Percentiles rank a stretch among this genome's conserved stretches.
Conservation (phyloP, 2,329 filamentous ascomycete genomes). For the Talaromyces funiculosus region DNA sequence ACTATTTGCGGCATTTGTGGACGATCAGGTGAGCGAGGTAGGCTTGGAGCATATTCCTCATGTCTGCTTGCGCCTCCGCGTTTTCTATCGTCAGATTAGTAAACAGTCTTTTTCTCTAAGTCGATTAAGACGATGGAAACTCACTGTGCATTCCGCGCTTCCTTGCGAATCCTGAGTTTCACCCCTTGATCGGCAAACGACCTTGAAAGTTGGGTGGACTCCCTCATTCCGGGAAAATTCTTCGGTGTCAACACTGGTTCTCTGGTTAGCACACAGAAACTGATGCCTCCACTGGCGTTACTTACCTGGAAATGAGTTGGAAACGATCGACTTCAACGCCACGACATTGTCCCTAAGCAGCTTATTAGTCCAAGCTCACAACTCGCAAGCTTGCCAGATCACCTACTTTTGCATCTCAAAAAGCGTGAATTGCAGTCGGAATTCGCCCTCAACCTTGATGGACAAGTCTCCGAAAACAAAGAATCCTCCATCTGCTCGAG, state of each 20-base stretch:
- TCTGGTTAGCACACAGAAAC: neutral
- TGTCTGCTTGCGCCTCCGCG: slow-evolving; percentile 32
- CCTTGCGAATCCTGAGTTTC: slow-evolving; percentile 73
- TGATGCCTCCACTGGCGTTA: neutral
- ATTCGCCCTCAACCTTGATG: slow-evolving; percentile 66
- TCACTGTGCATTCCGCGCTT: slow-evolving; percentile 57
- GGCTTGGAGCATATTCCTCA: slow-evolving; percentile 32
- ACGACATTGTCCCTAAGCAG: slow-evolving; percentile 39
- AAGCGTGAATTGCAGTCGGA: slow-evolving; percentile 68
- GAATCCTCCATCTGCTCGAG: slow-evolving; percentile 64
- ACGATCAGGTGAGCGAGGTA: slow-evolving; percentile 36
- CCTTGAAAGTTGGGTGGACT: slow-evolving; percentile 74
- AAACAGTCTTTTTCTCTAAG: neutral
- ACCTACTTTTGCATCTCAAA: slow-evolving; percentile 62
- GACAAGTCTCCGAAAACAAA: slow-evolving; percentile 90
- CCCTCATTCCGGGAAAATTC: slow-evolving; percentile 70
- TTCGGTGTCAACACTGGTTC: slow-evolving; percentile 48
- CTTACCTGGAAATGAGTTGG: slow-evolving; percentile 63
- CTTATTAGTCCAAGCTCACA: neutral
- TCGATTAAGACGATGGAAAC: neutral
- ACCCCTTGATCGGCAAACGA: slow-evolving; percentile 85
- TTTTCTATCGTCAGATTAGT: slow-evolving; percentile 31
- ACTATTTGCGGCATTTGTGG: slow-evolving; percentile 30
- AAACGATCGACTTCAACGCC: slow-evolving; percentile 52
- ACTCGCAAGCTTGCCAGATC: neutral